Evolutionary conservation across 2,329 filamentous ascomycete genomes (phyloP).

Genomic region (Trichoderma oligosporum): DNA sequence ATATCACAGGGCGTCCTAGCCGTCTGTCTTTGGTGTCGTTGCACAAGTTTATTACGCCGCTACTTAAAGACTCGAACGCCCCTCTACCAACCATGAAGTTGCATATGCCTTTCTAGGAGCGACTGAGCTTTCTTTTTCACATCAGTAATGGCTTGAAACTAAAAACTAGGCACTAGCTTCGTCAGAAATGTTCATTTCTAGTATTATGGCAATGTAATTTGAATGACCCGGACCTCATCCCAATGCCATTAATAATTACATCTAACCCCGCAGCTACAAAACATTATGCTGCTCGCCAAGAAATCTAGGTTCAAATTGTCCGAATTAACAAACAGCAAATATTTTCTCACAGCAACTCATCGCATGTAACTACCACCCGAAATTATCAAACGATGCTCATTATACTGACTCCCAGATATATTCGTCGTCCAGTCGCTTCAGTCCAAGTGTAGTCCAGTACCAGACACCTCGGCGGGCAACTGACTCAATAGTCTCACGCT

Average conservation of each 20-base stretch:
- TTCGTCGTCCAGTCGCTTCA: conserved; percentile 33
- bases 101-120: no score
- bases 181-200: conserved; percentile 6
- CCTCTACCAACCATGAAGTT: no score
- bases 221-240: conserved; percentile 20
- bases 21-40: no score
- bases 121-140: no score
- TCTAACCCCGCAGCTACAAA: conserved; percentile 29
- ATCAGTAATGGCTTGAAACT: no score
- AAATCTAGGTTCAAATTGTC: conserved; percentile 34
- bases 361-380: conserved; percentile 24
- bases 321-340: conserved; percentile 32
- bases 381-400: conserved; percentile 24
- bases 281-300: conserved; percentile 34
- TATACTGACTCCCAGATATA: conserved; percentile 31
- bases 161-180: neutral
- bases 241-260: conserved; percentile 31
- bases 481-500: conserved; percentile 33
- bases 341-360: conserved; percentile 28
- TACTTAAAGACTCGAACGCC: no score
- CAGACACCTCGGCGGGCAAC: conserved; percentile 34
- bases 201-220: conserved; percentile 16
- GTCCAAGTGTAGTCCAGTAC: conserved; percentile 33
- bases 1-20: no score
- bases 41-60: no score